Evolutionary conservation across 768 basidiomycete genomes (phyloP).

Genomic region (Boletus reticuloceps): DNA sequence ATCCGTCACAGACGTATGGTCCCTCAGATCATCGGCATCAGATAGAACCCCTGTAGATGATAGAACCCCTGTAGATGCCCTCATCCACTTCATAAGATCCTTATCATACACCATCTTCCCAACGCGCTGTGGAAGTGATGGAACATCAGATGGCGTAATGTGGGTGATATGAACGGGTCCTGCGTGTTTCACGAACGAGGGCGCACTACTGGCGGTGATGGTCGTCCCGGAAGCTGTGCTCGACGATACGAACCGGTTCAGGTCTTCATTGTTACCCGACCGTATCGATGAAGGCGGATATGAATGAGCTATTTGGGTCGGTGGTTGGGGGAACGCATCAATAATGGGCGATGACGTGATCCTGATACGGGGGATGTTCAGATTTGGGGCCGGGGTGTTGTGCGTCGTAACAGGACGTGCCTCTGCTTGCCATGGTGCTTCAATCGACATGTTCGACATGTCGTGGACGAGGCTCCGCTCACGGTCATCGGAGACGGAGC

Average conservation of each 20-base stretch:
- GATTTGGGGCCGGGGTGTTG: slow-evolving; percentile 1
- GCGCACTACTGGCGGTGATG: slow-evolving; percentile 65
- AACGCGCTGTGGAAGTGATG: slow-evolving; percentile 68
- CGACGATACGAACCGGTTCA: slow-evolving; percentile 87
- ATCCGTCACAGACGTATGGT: slow-evolving; percentile 32
- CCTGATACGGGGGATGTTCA: slow-evolving; percentile 26
- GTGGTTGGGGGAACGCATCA: slow-evolving; percentile 31
- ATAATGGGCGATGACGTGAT: slow-evolving; percentile 29
- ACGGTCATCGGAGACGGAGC: slow-evolving; percentile 41
- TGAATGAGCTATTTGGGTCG: slow-evolving; percentile 30
- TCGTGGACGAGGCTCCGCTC: slow-evolving; percentile 41
- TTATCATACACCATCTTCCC: slow-evolving; percentile 89
- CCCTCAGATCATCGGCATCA: slow-evolving; percentile 28
- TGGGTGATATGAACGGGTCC: slow-evolving; percentile 77
- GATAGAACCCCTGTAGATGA: slow-evolving; percentile 37
- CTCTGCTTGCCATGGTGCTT: slow-evolving; percentile 33
- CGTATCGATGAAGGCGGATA: slow-evolving; percentile 55
- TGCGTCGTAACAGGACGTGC: slow-evolving; percentile 13
- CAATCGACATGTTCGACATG: slow-evolving; percentile 44
- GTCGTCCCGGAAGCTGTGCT: slow-evolving; percentile 80
- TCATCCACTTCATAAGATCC: slow-evolving; percentile 83
- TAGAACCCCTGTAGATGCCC: slow-evolving; percentile 43
- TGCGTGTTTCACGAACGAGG: slow-evolving; percentile 82
- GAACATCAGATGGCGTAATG: slow-evolving; percentile 80
- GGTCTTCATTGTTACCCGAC: slow-evolving; percentile 59